phyloP scores from a whole-genome alignment of 2,329 filamentous ascomycete species.

The Spiromastix sp. region DNA sequence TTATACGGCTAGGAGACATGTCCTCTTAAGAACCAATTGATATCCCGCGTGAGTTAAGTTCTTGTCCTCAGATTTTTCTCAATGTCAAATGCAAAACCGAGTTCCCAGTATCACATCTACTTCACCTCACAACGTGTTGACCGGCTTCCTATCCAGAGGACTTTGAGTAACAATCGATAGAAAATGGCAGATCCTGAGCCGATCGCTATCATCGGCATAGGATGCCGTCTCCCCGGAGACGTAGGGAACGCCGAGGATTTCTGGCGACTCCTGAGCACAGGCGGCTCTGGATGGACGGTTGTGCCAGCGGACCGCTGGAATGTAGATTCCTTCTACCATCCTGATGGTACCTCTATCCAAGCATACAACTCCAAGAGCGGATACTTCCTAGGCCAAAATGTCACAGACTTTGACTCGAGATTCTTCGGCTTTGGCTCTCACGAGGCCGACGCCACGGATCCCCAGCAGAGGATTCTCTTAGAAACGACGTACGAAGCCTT shows the following conservation, averaged over 20 bases:
- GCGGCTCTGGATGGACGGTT: slow-evolving; percentile 6
- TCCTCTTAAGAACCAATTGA: slow-evolving; percentile 1
- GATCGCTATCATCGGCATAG: neutral
- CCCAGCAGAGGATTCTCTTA: slow-evolving; percentile 14
- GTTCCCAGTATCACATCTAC: neutral
- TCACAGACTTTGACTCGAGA: slow-evolving; percentile 3
- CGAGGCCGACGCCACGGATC: neutral
- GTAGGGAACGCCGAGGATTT: neutral
- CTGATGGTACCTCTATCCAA: neutral
- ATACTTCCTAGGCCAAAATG: slow-evolving; percentile 4
- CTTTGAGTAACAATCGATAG: neutral
- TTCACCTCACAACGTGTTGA: neutral
- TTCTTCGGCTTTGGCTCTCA: slow-evolving; percentile 4
- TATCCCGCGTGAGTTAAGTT: slow-evolving; percentile 1
- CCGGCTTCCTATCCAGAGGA: neutral
- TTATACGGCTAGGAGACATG: neutral
- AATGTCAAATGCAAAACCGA: slow-evolving; percentile 1
- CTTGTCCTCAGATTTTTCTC: too few species aligned
- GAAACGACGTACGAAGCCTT: slow-evolving; percentile 25
- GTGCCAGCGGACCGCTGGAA: slow-evolving; percentile 7
- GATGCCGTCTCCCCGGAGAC: neutral
- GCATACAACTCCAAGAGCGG: neutral
- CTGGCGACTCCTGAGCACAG: slow-evolving; percentile 10
- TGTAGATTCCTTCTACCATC: neutral
- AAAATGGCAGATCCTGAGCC: slow-evolving; percentile 4